Evolutionary conservation across 148 eudicot genomes (phyloP), one percentile per base, ranked within the genome.

Genomic region (Vaccinium corymbosum): DNA sequence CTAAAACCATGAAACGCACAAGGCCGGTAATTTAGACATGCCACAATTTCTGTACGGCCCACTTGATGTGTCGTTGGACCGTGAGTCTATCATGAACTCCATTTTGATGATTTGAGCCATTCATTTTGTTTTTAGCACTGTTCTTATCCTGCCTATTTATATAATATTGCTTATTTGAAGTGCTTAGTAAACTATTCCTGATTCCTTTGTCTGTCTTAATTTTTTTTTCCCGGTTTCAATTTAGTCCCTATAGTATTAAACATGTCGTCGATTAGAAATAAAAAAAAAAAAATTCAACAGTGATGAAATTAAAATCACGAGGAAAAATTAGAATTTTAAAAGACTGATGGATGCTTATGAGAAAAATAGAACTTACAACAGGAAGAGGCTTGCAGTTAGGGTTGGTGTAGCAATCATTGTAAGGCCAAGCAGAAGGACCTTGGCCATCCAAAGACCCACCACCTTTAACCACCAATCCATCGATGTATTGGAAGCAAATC

Each of bases 391-490:
- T 20, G 76, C 89, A 87, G 0, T 76, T 66, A 2, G 77, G 27
- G 12, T 88, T 87, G 56, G 20, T 82, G 27, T 7, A 72, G 77
- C 91, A 89, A 59, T 84, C 80, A 52, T 90, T 90, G 19, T 76
- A 81, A 10, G 14, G 27, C 91, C 91, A 91, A 3, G 83, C 91
- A 1, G 80, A 71, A 0, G 55, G 82, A 8, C 92, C 95, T 59
- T 88, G 89, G 1, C 92, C 95, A 20, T 91, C 89, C 62, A 90
- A 87, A 13, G 20, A 4, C 0, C 98, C 98, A 15, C 87, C 87
- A 0, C 98, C 98, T 75, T 81, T 62, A 0, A 94, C 49, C 2
- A 80, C 85, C 78, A 93, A 74, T 17, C 81, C 27, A 68, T 89
- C 56, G 1, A 93, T 62, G 56, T 88, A 87, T 3, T 75, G 80